A percentile compares a stretch with the other conserved stretches of the same genome.
Conservation (phyloP, 2,329 filamentous ascomycete species). For the Coniochaeta sp. region DNA sequence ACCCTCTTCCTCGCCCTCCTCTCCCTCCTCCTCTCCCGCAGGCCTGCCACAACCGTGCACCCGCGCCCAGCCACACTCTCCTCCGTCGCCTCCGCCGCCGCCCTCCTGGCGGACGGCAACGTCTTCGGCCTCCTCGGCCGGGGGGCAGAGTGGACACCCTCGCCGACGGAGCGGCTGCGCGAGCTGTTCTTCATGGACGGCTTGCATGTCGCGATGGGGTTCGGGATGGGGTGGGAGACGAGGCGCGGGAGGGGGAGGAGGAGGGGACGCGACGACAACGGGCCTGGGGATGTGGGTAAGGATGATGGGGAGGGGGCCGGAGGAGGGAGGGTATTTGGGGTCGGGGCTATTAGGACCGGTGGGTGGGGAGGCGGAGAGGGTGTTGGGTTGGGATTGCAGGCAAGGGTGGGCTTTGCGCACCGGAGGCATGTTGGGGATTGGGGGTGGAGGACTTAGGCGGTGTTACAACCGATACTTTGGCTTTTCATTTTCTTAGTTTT, state of each 20-base stretch:
- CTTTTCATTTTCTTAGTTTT: neutral
- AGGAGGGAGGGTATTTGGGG: conserved; percentile 9
- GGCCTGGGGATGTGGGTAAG: neutral
- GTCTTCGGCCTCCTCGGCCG: conserved; percentile 20
- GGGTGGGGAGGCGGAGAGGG: conserved; percentile 16
- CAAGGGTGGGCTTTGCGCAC: conserved; percentile 12
- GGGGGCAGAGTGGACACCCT: conserved; percentile 20
- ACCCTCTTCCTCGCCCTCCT: conserved; percentile 13
- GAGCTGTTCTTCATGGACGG: conserved; percentile 15
- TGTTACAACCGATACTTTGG: too few relatives aligned
- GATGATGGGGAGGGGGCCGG: neutral
- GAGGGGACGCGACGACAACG: neutral
- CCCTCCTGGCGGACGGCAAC: conserved; percentile 29
- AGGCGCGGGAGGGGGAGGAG: conserved; percentile 1
- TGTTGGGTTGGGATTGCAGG: conserved; percentile 15
- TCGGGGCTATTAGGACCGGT: conserved; percentile 13
- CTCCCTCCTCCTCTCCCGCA: conserved; percentile 17
- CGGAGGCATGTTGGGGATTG: conserved; percentile 11
- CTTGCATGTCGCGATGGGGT: conserved; percentile 16
- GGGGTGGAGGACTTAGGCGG: conserved; percentile 12
- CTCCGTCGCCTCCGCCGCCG: conserved; percentile 27
- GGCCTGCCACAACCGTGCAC: conserved; percentile 14
- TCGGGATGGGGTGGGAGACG: conserved; percentile 17
- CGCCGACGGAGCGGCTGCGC: conserved; percentile 9
- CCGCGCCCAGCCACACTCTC: conserved; percentile 22